Evolutionary conservation across 2,329 filamentous ascomycete genomes (phyloP).

Genomic region (Calonectria ilicicola): DNA sequence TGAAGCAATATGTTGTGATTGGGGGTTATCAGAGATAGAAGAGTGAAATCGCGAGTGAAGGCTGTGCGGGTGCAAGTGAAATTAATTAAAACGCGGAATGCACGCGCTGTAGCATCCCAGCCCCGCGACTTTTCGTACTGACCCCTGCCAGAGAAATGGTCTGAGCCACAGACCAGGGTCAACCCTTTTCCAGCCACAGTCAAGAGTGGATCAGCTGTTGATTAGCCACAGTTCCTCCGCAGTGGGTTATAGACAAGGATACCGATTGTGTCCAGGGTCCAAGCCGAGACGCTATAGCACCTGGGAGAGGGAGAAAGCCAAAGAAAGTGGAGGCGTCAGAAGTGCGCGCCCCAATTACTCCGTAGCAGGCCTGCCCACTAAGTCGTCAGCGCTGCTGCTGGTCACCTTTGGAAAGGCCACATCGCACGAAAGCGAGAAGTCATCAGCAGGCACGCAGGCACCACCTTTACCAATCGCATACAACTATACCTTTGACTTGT

Average conservation of each 20-base stretch:
- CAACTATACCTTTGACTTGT: not conserved
- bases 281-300: not conserved
- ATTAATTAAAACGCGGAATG: slow-evolving; percentile 14
- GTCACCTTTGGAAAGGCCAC: slow-evolving; percentile 20
- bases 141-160: not conserved
- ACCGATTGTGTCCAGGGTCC: not conserved
- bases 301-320: not conserved
- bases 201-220: no score
- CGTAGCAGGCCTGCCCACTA: not conserved
- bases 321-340: slow-evolving; percentile 10
- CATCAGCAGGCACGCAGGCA: not conserved
- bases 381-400: slow-evolving; percentile 8
- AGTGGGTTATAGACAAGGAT: no score
- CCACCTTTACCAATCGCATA: not conserved
- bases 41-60: not conserved
- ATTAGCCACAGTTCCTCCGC: not conserved
- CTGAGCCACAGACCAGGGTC: not conserved
- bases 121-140: slow-evolving; percentile 29
- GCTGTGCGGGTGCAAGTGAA: not conserved
- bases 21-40: not conserved
- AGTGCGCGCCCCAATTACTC: not conserved
- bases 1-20: not conserved
- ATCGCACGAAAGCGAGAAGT: slow-evolving; percentile 15
- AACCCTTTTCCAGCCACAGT: not conserved
- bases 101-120: slow-evolving; percentile 22